Evolutionary conservation across 768 basidiomycete genomes (phyloP).

Genomic region (Boletus subcaerulescens): DNA sequence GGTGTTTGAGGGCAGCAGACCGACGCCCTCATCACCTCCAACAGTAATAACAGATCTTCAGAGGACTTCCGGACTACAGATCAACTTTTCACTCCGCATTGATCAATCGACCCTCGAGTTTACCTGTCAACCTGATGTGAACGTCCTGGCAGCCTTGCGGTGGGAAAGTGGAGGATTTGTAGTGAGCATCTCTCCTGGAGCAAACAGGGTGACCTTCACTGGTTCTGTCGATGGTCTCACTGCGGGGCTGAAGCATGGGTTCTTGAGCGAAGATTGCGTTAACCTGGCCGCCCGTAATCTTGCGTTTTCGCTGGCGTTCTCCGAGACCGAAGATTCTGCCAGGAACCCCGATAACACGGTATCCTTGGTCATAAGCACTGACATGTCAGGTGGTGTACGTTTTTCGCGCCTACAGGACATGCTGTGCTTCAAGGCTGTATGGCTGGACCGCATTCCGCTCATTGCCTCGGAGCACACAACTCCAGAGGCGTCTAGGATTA

Average conservation of each 20-base stretch:
- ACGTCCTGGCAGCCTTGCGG: constrained; percentile 82
- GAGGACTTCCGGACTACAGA: constrained; percentile 52
- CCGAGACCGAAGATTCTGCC: constrained; percentile 42
- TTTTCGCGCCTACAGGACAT: constrained; percentile 90
- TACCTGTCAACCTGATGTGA: constrained; percentile 88
- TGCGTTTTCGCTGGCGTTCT: constrained; percentile 69
- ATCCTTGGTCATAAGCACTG: constrained; percentile 80
- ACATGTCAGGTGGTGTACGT: constrained; percentile 73
- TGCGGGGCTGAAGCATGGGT: constrained; percentile 79
- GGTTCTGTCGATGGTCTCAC: constrained; percentile 81
- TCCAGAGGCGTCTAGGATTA: constrained; percentile 19
- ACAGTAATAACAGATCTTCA: constrained; percentile 9
- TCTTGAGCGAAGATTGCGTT: constrained; percentile 79
- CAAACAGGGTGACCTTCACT: constrained; percentile 67
- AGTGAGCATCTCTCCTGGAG: constrained; percentile 71
- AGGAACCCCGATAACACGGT: constrained; percentile 48
- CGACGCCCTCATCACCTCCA: constrained; percentile 19
- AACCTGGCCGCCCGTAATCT: constrained; percentile 81
- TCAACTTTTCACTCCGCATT: constrained; percentile 87
- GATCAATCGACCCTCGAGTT: constrained; percentile 85
- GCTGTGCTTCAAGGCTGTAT: constrained; percentile 92
- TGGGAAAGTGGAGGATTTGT: constrained; percentile 97
- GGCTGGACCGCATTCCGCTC: constrained; percentile 84
- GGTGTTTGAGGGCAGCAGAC: constrained; percentile 3
- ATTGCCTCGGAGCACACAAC: constrained; percentile 45